Percentiles rank a stretch among this genome's conserved stretches.
phyloP scores from a whole-genome alignment of 352 stramenopile genomes.

The Phytophthora litchii region DNA sequence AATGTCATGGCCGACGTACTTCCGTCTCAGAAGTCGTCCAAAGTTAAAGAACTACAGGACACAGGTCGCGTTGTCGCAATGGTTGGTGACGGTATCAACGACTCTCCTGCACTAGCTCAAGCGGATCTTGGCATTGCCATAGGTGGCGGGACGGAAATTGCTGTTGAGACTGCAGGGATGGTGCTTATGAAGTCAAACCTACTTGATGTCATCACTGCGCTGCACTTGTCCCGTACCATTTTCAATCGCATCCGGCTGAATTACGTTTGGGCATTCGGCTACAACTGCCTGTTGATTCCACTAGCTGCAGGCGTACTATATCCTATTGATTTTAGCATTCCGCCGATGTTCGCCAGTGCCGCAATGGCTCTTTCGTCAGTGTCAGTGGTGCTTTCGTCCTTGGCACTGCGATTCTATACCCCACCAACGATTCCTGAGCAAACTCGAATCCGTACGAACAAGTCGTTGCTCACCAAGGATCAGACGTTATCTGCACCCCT shows the following conservation, averaged over 20 bases:
- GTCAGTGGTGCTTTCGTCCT: slow-evolving; percentile 94
- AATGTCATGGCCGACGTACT: slow-evolving; percentile 95
- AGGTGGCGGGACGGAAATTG: slow-evolving; percentile 95
- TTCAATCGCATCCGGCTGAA: slow-evolving; percentile 97
- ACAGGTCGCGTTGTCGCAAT: slow-evolving; percentile 91
- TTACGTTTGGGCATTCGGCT: slow-evolving; percentile 97
- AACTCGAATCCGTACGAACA: slow-evolving; percentile 42
- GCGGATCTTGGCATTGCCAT: slow-evolving; percentile 97
- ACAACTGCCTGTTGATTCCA: slow-evolving; percentile 97
- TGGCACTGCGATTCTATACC: slow-evolving; percentile 91
- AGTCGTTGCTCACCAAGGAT: slow-evolving; percentile 67
- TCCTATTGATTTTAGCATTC: slow-evolving; percentile 91
- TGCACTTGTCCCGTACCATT: slow-evolving; percentile 95
- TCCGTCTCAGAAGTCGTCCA: slow-evolving; percentile 92
- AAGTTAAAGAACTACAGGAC: slow-evolving; percentile 90
- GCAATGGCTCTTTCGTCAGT: slow-evolving; percentile 97
- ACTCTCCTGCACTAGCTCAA: slow-evolving; percentile 95
- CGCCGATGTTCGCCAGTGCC: slow-evolving; percentile 94
- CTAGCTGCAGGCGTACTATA: slow-evolving; percentile 96
- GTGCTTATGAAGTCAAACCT: slow-evolving; percentile 87
- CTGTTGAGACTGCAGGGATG: slow-evolving; percentile 96
- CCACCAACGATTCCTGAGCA: slow-evolving; percentile 56
- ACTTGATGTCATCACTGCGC: slow-evolving; percentile 93
- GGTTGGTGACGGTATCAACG: slow-evolving; percentile 98
- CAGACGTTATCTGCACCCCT: slow-evolving; percentile 53